Conservation (phyloP, 495 filamentous ascomycete species). For the Penicillium egyptiacum region DNA sequence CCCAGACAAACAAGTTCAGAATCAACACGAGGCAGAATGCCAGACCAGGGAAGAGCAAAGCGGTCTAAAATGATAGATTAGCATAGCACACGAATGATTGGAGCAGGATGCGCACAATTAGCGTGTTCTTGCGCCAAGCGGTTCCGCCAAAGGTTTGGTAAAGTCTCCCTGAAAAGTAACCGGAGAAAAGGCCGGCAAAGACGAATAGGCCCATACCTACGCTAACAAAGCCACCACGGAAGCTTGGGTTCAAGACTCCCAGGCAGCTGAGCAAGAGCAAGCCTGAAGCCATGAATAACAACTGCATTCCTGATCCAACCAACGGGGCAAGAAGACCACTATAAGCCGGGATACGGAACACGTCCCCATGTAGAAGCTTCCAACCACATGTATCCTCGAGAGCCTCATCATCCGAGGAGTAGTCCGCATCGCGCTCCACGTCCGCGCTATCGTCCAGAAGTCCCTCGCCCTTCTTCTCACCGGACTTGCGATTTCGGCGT, state of each 20-base stretch:
- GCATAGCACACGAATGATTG: not conserved
- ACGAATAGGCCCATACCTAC: conserved; percentile 85
- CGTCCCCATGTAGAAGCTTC: conserved; percentile 93
- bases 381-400: conserved; percentile 87
- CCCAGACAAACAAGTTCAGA: conserved; percentile 92
- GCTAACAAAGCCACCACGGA: conserved; percentile 87
- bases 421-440: conserved; percentile 60
- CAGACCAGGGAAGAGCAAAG: conserved; percentile 79
- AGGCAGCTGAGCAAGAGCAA: conserved; percentile 77
- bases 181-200: conserved; percentile 84
- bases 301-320: conserved; percentile 85
- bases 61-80: conserved; percentile 54
- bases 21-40: conserved; percentile 78
- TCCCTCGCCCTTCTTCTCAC: conserved; percentile 56
- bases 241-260: conserved; percentile 86
- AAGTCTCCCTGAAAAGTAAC: conserved; percentile 85
- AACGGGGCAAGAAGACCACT: conserved; percentile 81
- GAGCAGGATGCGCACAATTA: conserved; percentile 52
- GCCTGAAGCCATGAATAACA: conserved; percentile 81
- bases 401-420: conserved; percentile 71
- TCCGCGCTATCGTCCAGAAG: conserved; percentile 66
- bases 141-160: conserved; percentile 85
- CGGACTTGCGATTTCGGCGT: conserved; percentile 48
- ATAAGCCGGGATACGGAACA: conserved; percentile 78
- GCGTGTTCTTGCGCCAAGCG: conserved; percentile 76